phyloP scores from a whole-genome alignment of 306 rosid species.

The Lagenaria siceraria region DNA sequence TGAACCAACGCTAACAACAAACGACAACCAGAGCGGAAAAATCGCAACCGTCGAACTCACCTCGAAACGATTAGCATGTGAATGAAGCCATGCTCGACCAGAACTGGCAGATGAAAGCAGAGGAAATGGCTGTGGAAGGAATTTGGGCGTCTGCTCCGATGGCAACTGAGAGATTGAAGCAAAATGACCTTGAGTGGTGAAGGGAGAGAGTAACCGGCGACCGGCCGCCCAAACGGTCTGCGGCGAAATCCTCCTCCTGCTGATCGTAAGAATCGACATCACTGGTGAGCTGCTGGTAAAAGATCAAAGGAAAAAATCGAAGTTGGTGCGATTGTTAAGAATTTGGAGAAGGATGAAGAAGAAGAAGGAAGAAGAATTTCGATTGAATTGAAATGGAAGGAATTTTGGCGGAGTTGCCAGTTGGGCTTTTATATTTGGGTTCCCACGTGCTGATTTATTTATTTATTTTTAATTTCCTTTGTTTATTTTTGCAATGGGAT shows the following conservation, averaged over 20 bases:
- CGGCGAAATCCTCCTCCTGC: slow-evolving; percentile 25
- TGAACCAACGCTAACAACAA: not conserved
- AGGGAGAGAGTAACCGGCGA: slow-evolving; percentile 8
- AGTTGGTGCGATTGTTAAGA: not conserved
- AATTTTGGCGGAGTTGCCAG: not conserved
- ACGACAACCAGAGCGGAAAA: not conserved
- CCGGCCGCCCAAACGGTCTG: slow-evolving; percentile 18
- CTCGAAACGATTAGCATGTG: slow-evolving; percentile 3
- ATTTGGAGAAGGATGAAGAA: not conserved
- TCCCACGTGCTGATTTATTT: not conserved
- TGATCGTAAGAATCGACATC: slow-evolving; percentile 18
- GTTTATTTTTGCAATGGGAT: not conserved
- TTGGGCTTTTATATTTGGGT: not conserved
- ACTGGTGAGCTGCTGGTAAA: too few relatives aligned
- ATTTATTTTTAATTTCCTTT: not conserved
- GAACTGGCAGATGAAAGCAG: not conserved
- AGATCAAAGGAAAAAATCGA: not conserved
- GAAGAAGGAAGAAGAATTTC: not conserved
- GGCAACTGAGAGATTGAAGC: not conserved
- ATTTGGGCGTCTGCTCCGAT: not conserved
- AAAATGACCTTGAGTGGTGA: not conserved
- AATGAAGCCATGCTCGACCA: slow-evolving; percentile 9
- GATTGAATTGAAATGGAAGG: not conserved
- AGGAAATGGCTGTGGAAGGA: slow-evolving; percentile 2
- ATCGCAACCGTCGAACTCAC: slow-evolving; percentile 16